Evolutionary conservation across 2,329 filamentous ascomycete genomes (phyloP).

Genomic region (Pseudogymnoascus sp.): DNA sequence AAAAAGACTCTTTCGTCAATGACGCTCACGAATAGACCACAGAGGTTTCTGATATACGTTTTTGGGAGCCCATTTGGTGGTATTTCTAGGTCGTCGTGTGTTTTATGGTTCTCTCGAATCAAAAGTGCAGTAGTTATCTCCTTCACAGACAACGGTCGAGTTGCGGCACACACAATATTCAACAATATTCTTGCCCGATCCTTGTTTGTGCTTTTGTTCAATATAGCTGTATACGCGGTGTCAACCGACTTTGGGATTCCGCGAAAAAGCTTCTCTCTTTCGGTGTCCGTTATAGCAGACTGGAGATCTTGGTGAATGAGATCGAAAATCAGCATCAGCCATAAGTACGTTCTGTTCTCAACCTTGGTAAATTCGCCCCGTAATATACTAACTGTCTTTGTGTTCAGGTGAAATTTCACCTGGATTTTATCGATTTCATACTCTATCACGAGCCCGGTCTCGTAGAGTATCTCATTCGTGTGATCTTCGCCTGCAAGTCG

Average conservation of each 20-base stretch:
- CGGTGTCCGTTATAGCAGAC: conserved; percentile 20
- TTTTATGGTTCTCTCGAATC: conserved; percentile 7
- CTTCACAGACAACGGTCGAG: conserved; percentile 27
- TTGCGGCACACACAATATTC: conserved; percentile 30
- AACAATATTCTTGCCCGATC: conserved; percentile 24
- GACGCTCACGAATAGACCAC: conserved; percentile 33
- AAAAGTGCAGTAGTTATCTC: conserved; percentile 30
- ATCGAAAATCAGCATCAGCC: conserved; percentile 17
- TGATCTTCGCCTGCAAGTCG: conserved; percentile 32
- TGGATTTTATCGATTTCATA: conserved; percentile 23
- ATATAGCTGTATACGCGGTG: conserved; percentile 32
- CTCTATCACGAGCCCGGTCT: conserved; percentile 32
- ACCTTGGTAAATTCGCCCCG: background rate
- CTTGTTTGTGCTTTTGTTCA: conserved; percentile 25
- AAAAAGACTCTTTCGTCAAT: conserved; percentile 30
- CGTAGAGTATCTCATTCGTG: conserved; percentile 30
- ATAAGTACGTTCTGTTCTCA: conserved; percentile 20
- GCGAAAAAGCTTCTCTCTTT: conserved; percentile 19
- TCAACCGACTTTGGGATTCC: conserved; percentile 22
- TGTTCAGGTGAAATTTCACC: background rate
- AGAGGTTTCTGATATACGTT: conserved; percentile 25
- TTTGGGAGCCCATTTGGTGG: conserved; percentile 17
- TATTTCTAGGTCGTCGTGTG: conserved; percentile 15
- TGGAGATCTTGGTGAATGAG: conserved; percentile 17
- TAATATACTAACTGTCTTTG: background rate